Evolutionary conservation across 768 basidiomycete genomes (phyloP).

Genomic region (Lepiota brunneoincarnata): DNA sequence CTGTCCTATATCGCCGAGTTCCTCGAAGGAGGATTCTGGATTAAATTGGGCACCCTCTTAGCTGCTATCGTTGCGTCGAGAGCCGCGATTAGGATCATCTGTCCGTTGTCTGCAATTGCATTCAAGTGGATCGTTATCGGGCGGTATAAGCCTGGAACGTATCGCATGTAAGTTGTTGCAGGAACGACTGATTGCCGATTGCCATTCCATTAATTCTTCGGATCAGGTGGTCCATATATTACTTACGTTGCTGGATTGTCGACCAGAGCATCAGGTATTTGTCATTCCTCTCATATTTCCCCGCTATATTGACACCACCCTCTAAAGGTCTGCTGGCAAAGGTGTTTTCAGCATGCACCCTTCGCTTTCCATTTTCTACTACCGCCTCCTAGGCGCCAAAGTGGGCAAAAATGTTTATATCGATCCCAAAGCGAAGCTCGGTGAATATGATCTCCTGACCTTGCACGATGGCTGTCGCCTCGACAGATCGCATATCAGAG

Average conservation of each 20-base stretch:
- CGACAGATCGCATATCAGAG: constrained; percentile 37
- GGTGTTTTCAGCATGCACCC: constrained; percentile 41
- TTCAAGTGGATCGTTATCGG: constrained; percentile 50
- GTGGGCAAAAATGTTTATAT: constrained; percentile 40
- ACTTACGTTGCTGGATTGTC: constrained; percentile 44
- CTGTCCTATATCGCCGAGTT: constrained; percentile 31
- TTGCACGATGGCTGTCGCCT: constrained; percentile 42
- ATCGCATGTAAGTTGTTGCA: constrained; percentile 30
- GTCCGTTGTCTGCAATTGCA: constrained; percentile 35
- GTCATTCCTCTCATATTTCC: background rate
- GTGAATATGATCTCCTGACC: constrained; percentile 43
- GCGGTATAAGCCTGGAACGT: constrained; percentile 33
- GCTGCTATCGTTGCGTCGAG: constrained; percentile 33
- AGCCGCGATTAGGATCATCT: constrained; percentile 29
- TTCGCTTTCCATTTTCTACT: constrained; percentile 35
- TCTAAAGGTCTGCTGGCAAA: constrained; percentile 32
- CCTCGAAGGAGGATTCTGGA: constrained; percentile 29
- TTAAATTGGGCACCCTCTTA: constrained; percentile 31
- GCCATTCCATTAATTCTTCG: background rate
- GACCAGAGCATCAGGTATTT: constrained; percentile 32
- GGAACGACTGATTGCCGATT: background rate
- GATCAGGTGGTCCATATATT: constrained; percentile 36
- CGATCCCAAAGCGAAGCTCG: constrained; percentile 34
- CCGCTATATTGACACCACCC: background rate
- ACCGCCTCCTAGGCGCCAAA: constrained; percentile 41